A percentile compares a stretch with the other conserved stretches of the same genome.
These are phyloP conservation scores for Ophioceras dolichostomum DNA, from an alignment of 2,329 filamentous ascomycete species.

Conservation along the genomic window DNA sequence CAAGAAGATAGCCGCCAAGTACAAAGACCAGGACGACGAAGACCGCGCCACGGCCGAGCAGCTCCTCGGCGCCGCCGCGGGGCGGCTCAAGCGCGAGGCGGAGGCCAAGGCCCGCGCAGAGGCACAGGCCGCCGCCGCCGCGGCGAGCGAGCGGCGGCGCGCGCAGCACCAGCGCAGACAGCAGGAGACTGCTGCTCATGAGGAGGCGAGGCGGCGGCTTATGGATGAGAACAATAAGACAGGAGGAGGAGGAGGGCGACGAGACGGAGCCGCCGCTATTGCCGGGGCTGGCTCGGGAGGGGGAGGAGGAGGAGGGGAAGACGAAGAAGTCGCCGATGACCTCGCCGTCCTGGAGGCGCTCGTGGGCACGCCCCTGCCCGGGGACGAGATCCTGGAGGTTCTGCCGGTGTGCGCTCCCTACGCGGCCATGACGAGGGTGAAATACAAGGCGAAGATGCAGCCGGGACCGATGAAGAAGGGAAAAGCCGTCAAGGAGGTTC, in stretches of 20 bases:
- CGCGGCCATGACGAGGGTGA: conserved; percentile 54
- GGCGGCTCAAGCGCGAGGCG: conserved; percentile 54
- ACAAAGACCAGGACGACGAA: conserved; percentile 89
- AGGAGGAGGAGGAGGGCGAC: conserved; percentile 43
- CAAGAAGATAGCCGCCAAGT: conserved; percentile 81
- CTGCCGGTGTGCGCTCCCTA: conserved; percentile 55
- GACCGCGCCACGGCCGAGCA: conserved; percentile 74
- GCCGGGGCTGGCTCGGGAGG: conserved; percentile 25
- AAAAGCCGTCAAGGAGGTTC: conserved; percentile 81
- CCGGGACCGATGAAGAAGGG: conserved; percentile 86
- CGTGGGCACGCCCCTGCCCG: conserved; percentile 63
- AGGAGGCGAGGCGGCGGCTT: conserved; percentile 52
- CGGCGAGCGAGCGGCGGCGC: conserved; percentile 60
- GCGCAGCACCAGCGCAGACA: conserved; percentile 72
- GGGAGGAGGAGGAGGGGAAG: conserved; percentile 23
- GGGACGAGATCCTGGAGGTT: conserved; percentile 68
- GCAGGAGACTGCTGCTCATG: conserved; percentile 62
- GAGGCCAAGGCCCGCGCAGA: conserved; percentile 55
- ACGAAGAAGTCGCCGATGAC: conserved; percentile 24
- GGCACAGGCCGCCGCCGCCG: conserved; percentile 60
- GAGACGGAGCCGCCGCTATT: conserved; percentile 39
- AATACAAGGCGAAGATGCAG: conserved; percentile 93
- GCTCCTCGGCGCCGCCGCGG: conserved; percentile 67
- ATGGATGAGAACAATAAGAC: conserved; percentile 29
- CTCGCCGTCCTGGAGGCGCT: conserved; percentile 54